Percentiles rank a stretch among this genome's conserved stretches.
Conservation (phyloP, 1,284 basidiomycete genomes). For the Meira miltonrushii region DNA sequence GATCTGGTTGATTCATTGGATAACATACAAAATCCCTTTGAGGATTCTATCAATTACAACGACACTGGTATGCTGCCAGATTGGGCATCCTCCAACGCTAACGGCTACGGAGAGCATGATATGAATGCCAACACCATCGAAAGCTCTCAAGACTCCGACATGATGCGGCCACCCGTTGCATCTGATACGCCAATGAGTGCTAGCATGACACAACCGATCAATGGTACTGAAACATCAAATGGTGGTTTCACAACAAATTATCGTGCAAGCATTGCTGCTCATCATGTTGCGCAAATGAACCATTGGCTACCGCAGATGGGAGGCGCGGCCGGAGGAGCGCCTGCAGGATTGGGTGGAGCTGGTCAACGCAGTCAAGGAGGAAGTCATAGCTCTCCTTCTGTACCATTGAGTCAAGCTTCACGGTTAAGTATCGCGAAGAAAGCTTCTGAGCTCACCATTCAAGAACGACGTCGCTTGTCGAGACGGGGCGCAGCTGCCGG, state of each 20-base stretch:
- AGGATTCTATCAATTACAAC: neutral
- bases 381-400: slow-evolving; percentile 8
- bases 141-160: neutral
- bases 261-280: slow-evolving; percentile 18
- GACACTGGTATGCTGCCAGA: neutral
- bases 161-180: neutral
- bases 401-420: slow-evolving; percentile 9
- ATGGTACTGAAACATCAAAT: neutral
- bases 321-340: neutral
- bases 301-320: slow-evolving; percentile 4
- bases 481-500: slow-evolving; percentile 19
- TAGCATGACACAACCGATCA: neutral
- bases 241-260: slow-evolving; percentile 4
- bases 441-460: slow-evolving; percentile 23
- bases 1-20: neutral
- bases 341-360: slow-evolving; percentile 2
- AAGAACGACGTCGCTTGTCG: slow-evolving; percentile 40
- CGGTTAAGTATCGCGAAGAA: neutral
- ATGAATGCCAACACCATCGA: no score
- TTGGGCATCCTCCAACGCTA: neutral
- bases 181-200: neutral
- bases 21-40: neutral
- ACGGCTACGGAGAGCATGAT: no score
- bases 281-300: slow-evolving; percentile 14
- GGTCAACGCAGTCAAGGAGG: slow-evolving; percentile 6